These are phyloP conservation scores for Aspergillus sp. DNA, from an alignment of 2,329 filamentous ascomycete genomes.

Conservation along the genomic window DNA sequence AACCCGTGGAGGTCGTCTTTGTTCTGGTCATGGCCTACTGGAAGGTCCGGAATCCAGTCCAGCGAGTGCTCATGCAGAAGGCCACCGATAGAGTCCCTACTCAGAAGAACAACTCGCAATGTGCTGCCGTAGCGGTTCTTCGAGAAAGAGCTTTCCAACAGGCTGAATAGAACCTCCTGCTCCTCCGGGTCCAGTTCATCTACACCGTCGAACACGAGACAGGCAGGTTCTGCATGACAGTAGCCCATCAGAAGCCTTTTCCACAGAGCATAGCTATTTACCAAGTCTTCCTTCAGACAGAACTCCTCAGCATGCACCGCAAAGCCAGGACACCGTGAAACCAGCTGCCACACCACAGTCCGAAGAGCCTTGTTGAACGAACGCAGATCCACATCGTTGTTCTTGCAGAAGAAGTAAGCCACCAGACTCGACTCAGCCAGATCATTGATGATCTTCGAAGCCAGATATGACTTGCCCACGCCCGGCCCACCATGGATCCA, in stretches of 20 bases:
- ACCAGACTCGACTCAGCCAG: not conserved
- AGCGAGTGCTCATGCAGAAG: constrained; percentile 14
- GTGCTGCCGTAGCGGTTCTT: not conserved
- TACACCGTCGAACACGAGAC: not conserved
- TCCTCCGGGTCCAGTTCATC: not conserved
- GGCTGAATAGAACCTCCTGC: constrained; percentile 2
- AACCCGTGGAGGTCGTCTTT: constrained; percentile 17
- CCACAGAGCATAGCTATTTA: not conserved
- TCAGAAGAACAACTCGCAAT: constrained; percentile 8
- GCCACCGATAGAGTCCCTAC: constrained; percentile 9
- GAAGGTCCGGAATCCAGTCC: constrained; percentile 13
- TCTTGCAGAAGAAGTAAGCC: constrained; percentile 15
- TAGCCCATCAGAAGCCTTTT: constrained; percentile 2
- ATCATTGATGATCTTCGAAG: constrained; percentile 13
- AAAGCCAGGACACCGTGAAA: not conserved
- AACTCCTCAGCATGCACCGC: constrained; percentile 2
- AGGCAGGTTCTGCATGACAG: not conserved
- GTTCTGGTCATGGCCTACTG: constrained; percentile 13
- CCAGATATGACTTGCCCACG: constrained; percentile 15
- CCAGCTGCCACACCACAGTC: constrained; percentile 14
- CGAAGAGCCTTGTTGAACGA: constrained; percentile 16
- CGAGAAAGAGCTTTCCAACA: constrained; percentile 1
- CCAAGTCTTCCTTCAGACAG: constrained; percentile 6
- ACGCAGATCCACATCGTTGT: constrained; percentile 8
- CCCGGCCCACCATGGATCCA: constrained; percentile 18